These are phyloP conservation scores for Pisolithus orientalis DNA, from an alignment of 768 basidiomycete genomes.

Conservation along the genomic window DNA sequence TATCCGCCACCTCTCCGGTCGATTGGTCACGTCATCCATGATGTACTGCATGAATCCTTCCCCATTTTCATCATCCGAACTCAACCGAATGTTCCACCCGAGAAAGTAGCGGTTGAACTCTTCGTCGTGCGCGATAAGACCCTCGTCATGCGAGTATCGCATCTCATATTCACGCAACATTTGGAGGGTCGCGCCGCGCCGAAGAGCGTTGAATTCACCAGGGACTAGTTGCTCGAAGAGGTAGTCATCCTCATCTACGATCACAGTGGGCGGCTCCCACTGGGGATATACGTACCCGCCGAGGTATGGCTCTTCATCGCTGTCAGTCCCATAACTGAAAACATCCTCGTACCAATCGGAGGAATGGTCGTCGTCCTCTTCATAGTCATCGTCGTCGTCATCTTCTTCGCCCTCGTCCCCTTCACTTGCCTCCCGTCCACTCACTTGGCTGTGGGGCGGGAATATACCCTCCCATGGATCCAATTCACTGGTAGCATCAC, in stretches of 20 bases:
- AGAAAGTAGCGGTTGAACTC: constrained; percentile 46
- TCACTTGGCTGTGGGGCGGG: constrained; percentile 35
- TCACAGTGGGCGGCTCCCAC: constrained; percentile 54
- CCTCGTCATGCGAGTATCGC: constrained; percentile 47
- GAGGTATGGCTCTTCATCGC: constrained; percentile 31
- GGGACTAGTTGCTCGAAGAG: constrained; percentile 29
- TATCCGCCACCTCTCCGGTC: constrained; percentile 40
- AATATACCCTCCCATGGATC: constrained; percentile 76
- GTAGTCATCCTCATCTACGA: constrained; percentile 30
- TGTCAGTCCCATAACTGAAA: constrained; percentile 30
- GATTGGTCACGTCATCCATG: constrained; percentile 33
- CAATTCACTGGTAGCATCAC: constrained; percentile 30
- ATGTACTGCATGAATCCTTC: constrained; percentile 36
- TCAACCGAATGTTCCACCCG: constrained; percentile 62
- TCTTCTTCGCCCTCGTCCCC: constrained; percentile 23
- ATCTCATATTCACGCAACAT: constrained; percentile 56
- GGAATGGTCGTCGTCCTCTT: constrained; percentile 1
- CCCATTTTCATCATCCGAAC: constrained; percentile 35
- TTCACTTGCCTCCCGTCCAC: constrained; percentile 17
- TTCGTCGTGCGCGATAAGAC: constrained; percentile 42
- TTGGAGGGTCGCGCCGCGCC: constrained; percentile 51
- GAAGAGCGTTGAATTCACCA: constrained; percentile 38
- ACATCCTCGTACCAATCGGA: constrained; percentile 27
- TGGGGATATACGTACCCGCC: constrained; percentile 39
- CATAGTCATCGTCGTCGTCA: constrained; percentile 9